Conservation (phyloP, 2,329 filamentous ascomycete genomes). For the Fusarium heterosporum region DNA sequence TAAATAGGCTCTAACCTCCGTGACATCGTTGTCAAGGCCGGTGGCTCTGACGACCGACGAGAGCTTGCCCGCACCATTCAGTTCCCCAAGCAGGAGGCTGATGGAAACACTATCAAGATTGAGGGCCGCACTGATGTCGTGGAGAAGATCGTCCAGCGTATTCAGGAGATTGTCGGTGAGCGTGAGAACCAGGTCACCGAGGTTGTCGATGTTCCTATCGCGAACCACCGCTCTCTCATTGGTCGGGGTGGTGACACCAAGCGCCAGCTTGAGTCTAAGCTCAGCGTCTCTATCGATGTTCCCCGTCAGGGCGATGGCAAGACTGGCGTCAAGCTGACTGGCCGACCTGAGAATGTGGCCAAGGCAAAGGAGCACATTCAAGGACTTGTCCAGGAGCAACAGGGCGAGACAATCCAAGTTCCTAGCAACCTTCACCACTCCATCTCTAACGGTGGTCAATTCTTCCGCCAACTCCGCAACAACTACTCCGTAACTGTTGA, state of each 20-base stretch:
- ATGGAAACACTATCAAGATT: conserved; percentile 85
- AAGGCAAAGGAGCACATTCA: conserved; percentile 89
- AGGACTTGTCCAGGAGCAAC: conserved; percentile 82
- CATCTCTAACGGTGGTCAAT: conserved; percentile 87
- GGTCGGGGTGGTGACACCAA: conserved; percentile 91
- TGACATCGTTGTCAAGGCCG: conserved; percentile 86
- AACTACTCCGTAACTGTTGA: conserved; percentile 92
- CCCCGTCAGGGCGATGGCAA: conserved; percentile 88
- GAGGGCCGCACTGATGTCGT: conserved; percentile 88
- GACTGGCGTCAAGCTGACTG: conserved; percentile 87
- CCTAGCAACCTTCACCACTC: conserved; percentile 85
- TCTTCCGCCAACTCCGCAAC: conserved; percentile 90
- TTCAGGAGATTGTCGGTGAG: conserved; percentile 83
- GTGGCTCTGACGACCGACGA: conserved; percentile 87
- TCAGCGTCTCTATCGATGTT: conserved; percentile 88
- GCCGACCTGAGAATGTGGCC: conserved; percentile 80
- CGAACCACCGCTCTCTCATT: conserved; percentile 92
- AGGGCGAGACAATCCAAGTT: conserved; percentile 87
- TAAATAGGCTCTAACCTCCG: conserved; percentile 82
- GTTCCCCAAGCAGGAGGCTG: conserved; percentile 89
- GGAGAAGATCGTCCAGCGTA: conserved; percentile 86
- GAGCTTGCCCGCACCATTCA: conserved; percentile 90
- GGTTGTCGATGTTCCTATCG: conserved; percentile 82
- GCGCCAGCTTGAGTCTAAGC: conserved; percentile 85
- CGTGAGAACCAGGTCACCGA: conserved; percentile 86